Conservation (phyloP, 306 rosid genomes). For the Glycine tomentella region DNA sequence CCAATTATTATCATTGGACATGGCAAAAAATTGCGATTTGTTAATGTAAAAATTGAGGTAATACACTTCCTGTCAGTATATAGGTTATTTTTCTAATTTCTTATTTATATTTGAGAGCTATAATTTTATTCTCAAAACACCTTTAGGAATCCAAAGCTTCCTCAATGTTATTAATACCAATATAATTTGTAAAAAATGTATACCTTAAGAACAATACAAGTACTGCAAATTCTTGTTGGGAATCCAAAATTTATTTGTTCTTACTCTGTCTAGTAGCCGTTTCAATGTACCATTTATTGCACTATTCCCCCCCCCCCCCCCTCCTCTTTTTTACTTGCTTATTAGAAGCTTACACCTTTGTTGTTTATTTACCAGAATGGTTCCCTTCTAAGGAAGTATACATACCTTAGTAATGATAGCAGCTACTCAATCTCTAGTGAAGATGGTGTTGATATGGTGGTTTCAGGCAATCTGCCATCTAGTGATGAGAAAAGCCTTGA, state of each 20-base stretch:
- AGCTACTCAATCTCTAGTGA: conserved; percentile 84
- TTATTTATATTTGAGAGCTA: background rate
- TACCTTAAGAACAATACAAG: background rate
- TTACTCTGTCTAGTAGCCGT: background rate
- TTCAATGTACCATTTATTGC: background rate
- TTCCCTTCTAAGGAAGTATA: conserved; percentile 78
- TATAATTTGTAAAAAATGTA: conserved; percentile 1
- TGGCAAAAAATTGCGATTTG: conserved; percentile 87
- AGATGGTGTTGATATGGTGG: conserved; percentile 77
- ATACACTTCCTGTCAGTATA: conserved; percentile 38
- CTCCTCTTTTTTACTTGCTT: background rate
- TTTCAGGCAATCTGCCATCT: conserved; percentile 59
- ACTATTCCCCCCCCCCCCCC: background rate
- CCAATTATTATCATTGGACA: conserved; percentile 88
- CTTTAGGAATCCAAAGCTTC: conserved; percentile 20
- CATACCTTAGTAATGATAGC: conserved; percentile 86
- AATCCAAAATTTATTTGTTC: background rate
- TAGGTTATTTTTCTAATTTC: conserved; percentile 1
- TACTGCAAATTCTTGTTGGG: too few relatives aligned
- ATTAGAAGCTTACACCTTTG: conserved; percentile 41
- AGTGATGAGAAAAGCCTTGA: conserved; percentile 60
- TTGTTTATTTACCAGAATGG: conserved; percentile 70
- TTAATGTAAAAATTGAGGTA: conserved; percentile 96
- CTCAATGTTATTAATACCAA: conserved; percentile 1
- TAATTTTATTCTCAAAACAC: background rate